These are phyloP conservation scores for Geotrichum aggregatum DNA, from an alignment of 1,139 yeast species.

Conservation along the genomic window DNA sequence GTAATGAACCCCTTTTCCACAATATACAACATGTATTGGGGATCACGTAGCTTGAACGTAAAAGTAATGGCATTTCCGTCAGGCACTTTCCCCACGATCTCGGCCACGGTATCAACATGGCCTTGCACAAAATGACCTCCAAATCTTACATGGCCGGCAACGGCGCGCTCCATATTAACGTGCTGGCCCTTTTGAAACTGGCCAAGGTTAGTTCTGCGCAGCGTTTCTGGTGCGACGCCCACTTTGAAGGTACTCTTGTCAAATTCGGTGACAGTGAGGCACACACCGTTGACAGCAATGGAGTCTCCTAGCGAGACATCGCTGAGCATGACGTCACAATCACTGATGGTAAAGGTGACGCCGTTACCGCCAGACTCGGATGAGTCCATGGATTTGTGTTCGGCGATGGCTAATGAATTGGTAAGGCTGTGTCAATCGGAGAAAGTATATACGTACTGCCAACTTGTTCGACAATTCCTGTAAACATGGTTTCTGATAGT, in stretches of 20 bases:
- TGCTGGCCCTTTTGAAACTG: conserved; percentile 51
- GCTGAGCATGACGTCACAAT: conserved; percentile 57
- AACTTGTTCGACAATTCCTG: conserved; percentile 85
- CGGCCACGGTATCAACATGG: conserved; percentile 87
- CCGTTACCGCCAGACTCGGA: conserved; percentile 72
- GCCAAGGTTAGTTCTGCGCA: conserved; percentile 75
- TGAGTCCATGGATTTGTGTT: conserved; percentile 49
- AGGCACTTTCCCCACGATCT: conserved; percentile 48
- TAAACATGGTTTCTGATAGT: conserved; percentile 58
- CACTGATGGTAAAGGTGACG: conserved; percentile 61
- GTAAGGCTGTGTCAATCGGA: no score
- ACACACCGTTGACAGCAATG: conserved; percentile 81
- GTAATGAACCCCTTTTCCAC: conserved; percentile 93
- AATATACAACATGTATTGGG: conserved; percentile 61
- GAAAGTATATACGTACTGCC: conserved; percentile 47
- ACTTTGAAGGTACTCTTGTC: conserved; percentile 60
- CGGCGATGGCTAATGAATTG: conserved; percentile 41
- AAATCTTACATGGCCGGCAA: conserved; percentile 71
- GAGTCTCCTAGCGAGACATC: conserved; percentile 94
- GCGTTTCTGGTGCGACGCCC: conserved; percentile 90
- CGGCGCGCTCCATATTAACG: conserved; percentile 91
- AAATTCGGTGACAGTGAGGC: conserved; percentile 91
- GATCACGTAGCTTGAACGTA: conserved; percentile 69
- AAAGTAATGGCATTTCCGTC: conserved; percentile 80
- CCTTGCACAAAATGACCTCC: conserved; percentile 99